Evolutionary conservation across 2,329 filamentous ascomycete species (phyloP), one percentile per base, ranked within the genome.

Genomic region (Bisporella sp.): DNA sequence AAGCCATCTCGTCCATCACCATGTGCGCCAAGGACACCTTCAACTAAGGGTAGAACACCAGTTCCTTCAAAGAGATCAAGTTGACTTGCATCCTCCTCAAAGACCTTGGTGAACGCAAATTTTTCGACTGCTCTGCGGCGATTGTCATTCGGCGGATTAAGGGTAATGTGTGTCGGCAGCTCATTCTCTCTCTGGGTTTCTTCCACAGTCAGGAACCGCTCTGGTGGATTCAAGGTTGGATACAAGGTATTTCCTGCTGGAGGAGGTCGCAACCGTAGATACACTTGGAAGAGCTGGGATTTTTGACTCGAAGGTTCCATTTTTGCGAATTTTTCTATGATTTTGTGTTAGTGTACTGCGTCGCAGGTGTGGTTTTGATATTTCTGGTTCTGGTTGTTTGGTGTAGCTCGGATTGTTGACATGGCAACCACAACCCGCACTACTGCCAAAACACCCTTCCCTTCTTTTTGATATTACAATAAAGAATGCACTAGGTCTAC

Each of bases 81-180:
- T 65, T 99, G 93, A 5, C 79, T 81, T 1, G 89, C 84, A 61
- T 86, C 77, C 64, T 97, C 91, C 60, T 95, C 87, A 60, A 97
- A 96, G 1, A 99, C 90, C 55, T 82, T 82, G 0, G 93, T 99
- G 64, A 99, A 99, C 1, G 85, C 88, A 66, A 97, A 99, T 65
- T 87, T 89, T 68, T 99, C 93, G 35, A 96, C 82, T 1, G 91
- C 90, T 43, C 91, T 82, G 59, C 92, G 88, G 50, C 92, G 80
- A 54, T 82, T 78, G 54, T 96, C 92, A 55, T 83, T 87, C 2
- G 89, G 87, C 1, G 91, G 90, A 59, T 88, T 87, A 12, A 91
- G 68, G 0, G 83, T 88, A 56, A 91, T 85, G 64, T 89, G 84
- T 1, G 82, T 87, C 0, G 85, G 75, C n/a, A 65, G 66, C 52